Conservation (phyloP, 2,329 filamentous ascomycete genomes). For the Zasmidium citrigriseum region DNA sequence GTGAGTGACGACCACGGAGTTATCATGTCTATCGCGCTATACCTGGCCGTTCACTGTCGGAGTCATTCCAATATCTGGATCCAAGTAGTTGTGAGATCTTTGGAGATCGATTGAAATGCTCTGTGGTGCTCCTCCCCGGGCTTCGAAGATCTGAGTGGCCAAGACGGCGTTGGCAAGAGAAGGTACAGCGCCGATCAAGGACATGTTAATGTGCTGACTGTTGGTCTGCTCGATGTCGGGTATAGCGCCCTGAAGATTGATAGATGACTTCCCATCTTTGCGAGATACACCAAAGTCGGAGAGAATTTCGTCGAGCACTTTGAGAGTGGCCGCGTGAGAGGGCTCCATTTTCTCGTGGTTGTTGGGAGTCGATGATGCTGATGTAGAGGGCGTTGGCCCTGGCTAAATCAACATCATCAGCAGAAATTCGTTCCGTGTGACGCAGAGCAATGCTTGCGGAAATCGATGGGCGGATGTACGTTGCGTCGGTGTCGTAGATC, state of each 20-base stretch:
- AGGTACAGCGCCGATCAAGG: slow-evolving; percentile 9
- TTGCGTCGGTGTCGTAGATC: no score
- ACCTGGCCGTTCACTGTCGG: slow-evolving; percentile 12
- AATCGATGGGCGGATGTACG: no score
- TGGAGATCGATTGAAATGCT: slow-evolving; percentile 4
- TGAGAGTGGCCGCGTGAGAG: neutral
- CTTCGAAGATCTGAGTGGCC: slow-evolving; percentile 12
- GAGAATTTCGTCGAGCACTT: slow-evolving; percentile 6
- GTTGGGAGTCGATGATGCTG: no score
- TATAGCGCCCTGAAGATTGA: slow-evolving; percentile 1
- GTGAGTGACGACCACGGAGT: neutral
- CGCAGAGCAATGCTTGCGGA: no score
- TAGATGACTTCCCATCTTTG: neutral
- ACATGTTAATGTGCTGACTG: slow-evolving; percentile 9
- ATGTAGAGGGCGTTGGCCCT: no score
- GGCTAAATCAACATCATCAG: no score
- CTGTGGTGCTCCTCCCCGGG: slow-evolving; percentile 8
- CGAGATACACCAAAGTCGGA: slow-evolving; percentile 5
- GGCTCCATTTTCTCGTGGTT: no score
- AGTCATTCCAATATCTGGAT: slow-evolving; percentile 14
- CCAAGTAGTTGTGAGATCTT: slow-evolving; percentile 7
- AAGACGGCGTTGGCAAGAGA: slow-evolving; percentile 10
- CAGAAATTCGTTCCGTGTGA: no score
- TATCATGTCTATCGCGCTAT: neutral
- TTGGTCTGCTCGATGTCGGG: slow-evolving; percentile 1